A percentile compares a stretch with the other conserved stretches of the same genome.
Evolutionary conservation across 306 rosid species (phyloP).

Genomic region (Cucurbita argyrosperma): DNA sequence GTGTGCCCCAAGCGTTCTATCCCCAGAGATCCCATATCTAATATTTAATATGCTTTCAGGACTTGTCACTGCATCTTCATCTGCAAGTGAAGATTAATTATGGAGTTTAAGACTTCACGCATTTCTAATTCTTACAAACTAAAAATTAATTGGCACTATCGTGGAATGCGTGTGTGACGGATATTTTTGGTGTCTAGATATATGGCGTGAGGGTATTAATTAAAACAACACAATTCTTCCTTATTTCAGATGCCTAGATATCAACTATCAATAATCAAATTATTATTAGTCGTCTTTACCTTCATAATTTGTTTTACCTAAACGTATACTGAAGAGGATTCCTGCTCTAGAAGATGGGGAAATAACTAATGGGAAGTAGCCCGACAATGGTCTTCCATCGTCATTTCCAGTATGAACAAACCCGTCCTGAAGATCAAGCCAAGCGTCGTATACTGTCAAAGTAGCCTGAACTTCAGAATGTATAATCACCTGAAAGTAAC

Average conservation of each 20-base stretch:
- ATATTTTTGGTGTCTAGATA: not conserved
- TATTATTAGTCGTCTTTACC: slow-evolving; percentile 30
- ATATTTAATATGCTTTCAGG: slow-evolving; percentile 68
- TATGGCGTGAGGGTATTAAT: not conserved
- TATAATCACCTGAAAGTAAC: slow-evolving; percentile 60
- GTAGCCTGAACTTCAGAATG: slow-evolving; percentile 93
- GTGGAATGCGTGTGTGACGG: not conserved
- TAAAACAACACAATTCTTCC: not conserved
- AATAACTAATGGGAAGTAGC: slow-evolving; percentile 68
- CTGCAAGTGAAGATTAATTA: slow-evolving; percentile 20
- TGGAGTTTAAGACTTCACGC: not conserved
- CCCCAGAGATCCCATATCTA: slow-evolving; percentile 74
- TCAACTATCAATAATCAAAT: not conserved
- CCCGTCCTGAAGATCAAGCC: slow-evolving; percentile 98
- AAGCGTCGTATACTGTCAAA: slow-evolving; percentile 64
- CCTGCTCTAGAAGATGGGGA: slow-evolving; percentile 84
- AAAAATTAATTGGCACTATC: not conserved
- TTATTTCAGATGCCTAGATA: not conserved
- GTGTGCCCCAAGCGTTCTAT: slow-evolving; percentile 79
- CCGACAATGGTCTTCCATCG: slow-evolving; percentile 60
- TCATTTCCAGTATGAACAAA: slow-evolving; percentile 59
- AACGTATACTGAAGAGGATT: slow-evolving; percentile 68
- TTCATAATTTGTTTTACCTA: slow-evolving; percentile 45
- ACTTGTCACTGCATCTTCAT: slow-evolving; percentile 22
- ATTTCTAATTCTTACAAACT: not conserved